Conservation (phyloP, 164 flowering plant species). For the Euptelea pleiosperma region DNA sequence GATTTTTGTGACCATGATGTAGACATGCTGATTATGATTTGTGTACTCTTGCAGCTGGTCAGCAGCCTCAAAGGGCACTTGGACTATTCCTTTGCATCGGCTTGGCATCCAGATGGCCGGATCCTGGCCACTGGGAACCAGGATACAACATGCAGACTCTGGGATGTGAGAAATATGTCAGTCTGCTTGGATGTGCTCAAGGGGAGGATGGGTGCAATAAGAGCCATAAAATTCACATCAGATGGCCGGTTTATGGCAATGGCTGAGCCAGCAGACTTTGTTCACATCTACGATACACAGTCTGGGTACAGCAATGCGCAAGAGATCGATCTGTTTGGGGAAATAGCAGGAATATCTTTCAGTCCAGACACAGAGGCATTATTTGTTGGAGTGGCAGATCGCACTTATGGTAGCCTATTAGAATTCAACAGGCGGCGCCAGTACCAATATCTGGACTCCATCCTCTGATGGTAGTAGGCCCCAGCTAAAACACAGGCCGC, state of each 20-base stretch:
- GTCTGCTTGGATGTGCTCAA: slow-evolving; percentile 63
- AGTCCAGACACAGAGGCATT: slow-evolving; percentile 89
- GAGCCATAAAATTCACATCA: slow-evolving; percentile 67
- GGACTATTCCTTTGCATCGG: slow-evolving; percentile 90
- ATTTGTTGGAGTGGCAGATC: slow-evolving; percentile 82
- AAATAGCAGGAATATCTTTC: slow-evolving; percentile 90
- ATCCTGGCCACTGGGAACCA: slow-evolving; percentile 92
- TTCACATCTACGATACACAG: slow-evolving; percentile 59
- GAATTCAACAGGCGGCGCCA: slow-evolving; percentile 62
- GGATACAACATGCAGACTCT: slow-evolving; percentile 87
- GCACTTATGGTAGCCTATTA: slow-evolving; percentile 80
- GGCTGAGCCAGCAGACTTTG: slow-evolving; percentile 97
- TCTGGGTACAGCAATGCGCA: slow-evolving; percentile 53
- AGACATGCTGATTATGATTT: not conserved
- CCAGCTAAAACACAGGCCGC: no score
- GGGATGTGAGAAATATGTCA: slow-evolving; percentile 83
- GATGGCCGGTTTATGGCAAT: slow-evolving; percentile 87
- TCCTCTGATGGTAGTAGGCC: slow-evolving; percentile 21
- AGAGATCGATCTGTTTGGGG: slow-evolving; percentile 89
- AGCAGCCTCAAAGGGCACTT: slow-evolving; percentile 67
- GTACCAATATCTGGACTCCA: slow-evolving; percentile 42
- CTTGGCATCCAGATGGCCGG: slow-evolving; percentile 90
- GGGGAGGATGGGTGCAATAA: slow-evolving; percentile 90
- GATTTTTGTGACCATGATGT: no score
- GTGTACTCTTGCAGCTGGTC: slow-evolving; percentile 34